A percentile compares a stretch with the other conserved stretches of the same genome.
Conservation (phyloP, 2,329 filamentous ascomycete species). For the Fusarium siculi region DNA sequence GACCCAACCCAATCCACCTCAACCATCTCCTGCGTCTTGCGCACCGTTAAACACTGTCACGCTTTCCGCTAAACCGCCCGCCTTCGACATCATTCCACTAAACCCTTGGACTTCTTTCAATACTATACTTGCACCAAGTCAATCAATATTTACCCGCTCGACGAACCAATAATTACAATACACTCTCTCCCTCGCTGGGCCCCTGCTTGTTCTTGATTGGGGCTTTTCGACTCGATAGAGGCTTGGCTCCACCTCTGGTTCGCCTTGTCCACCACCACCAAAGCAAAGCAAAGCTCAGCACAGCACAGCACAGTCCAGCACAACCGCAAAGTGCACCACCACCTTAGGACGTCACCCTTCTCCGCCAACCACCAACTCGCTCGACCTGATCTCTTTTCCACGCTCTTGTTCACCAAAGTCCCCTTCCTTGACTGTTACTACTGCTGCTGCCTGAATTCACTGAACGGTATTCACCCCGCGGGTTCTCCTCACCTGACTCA, state of each 20-base stretch:
- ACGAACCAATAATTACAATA: conserved; percentile 16
- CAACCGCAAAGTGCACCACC: conserved; percentile 12
- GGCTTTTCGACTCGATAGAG: conserved; percentile 26
- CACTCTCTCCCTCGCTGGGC: conserved; percentile 17
- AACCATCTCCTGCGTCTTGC: conserved; percentile 10
- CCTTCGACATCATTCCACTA: conserved; percentile 16
- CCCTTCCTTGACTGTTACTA: background rate
- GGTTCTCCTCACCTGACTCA: conserved; percentile 10
- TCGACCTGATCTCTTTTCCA: conserved; percentile 20
- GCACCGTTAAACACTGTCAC: conserved; percentile 26
- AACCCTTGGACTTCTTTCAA: background rate
- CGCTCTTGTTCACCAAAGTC: background rate
- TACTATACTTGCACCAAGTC: background rate
- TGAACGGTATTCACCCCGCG: conserved; percentile 10
- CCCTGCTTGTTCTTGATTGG: conserved; percentile 12
- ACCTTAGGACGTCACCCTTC: conserved; percentile 31
- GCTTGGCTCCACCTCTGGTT: conserved; percentile 36
- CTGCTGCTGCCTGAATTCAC: conserved; percentile 8
- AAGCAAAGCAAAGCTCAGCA: conserved; percentile 3
- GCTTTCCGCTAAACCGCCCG: conserved; percentile 6
- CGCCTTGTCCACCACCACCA: conserved; percentile 26
- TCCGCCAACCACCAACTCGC: conserved; percentile 10
- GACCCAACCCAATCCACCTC: background rate
- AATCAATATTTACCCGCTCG: conserved; percentile 3
- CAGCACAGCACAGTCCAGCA: conserved; percentile 1